Percentiles rank a stretch among this genome's conserved stretches.
Evolutionary conservation across 1,284 basidiomycete genomes (phyloP).

Genomic region (Exobasidium rhododendri): DNA sequence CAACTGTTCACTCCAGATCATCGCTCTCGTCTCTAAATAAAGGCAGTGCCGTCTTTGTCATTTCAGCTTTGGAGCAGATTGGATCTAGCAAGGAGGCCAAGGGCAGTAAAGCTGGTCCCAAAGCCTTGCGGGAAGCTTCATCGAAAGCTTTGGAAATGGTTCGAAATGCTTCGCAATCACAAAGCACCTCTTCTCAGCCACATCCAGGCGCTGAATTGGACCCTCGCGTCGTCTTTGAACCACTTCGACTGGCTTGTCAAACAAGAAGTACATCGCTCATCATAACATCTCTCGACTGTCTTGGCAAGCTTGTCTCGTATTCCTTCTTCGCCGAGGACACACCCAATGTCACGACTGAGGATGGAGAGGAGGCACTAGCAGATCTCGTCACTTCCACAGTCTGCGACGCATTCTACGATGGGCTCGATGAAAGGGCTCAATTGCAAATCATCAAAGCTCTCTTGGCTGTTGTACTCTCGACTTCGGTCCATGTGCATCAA

Average conservation of each 20-base stretch:
- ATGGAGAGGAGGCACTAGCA: conserved; percentile 35
- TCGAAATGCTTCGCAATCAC: conserved; percentile 28
- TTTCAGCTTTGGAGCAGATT: conserved; percentile 49
- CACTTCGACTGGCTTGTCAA: conserved; percentile 47
- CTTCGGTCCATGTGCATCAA: conserved; percentile 49
- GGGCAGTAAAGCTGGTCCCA: conserved; percentile 25
- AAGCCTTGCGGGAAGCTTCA: conserved; percentile 44
- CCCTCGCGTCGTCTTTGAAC: conserved; percentile 52
- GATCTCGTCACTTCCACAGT: conserved; percentile 52
- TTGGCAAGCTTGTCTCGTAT: conserved; percentile 53
- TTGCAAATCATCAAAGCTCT: conserved; percentile 55
- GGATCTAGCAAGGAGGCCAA: conserved; percentile 44
- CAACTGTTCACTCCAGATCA: conserved; percentile 18
- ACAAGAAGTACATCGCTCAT: conserved; percentile 44
- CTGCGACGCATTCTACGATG: conserved; percentile 50
- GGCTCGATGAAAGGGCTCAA: conserved; percentile 39
- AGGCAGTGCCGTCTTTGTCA: conserved; percentile 44
- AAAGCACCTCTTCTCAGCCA: conserved; percentile 2
- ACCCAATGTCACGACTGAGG: conserved; percentile 1
- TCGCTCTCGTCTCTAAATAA: conserved; percentile 21
- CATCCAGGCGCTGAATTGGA: conserved; percentile 38
- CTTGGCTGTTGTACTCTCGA: conserved; percentile 48
- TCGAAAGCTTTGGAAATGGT: conserved; percentile 51
- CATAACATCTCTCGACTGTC: conserved; percentile 50
- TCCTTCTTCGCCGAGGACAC: conserved; percentile 53